Evolutionary conservation across 108 stramenopile species (phyloP), one percentile per base, ranked within the genome.

Genomic region (Nitzschia inconspicua): DNA sequence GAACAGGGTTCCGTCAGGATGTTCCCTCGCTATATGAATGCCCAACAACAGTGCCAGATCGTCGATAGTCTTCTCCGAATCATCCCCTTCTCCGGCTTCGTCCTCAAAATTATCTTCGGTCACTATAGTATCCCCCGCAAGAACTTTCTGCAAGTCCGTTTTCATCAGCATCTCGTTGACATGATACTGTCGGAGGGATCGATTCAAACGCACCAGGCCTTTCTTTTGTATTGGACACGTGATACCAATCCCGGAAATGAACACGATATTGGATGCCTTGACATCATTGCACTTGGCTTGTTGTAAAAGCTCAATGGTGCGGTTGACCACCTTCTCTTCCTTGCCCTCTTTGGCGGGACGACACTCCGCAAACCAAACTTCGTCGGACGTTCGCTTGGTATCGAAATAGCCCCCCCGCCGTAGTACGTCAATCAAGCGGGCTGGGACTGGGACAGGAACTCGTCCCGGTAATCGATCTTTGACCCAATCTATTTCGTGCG

Each of bases 21-120:
- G 88, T 66, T 79, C 84, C 59, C 78, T 71, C 11, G 88, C 84
- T 52, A 89, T 76, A 39, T 77, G 73, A 50, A 84, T 54, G 19
- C 80, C 88, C 63, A 89, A 65, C 28, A 84, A 47, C 30, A 55
- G 57, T 44, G 76, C 53, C 9, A 64, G 27, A 26, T 30, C 55
- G 19, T 46, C 49, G 3, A 30, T 52, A 18, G 37, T 50, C 19
- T 19, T 40, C 59, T 47, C 18, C 10, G 31, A 13, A 19, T 47
- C 46, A 14, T 61, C 65, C 8, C 34, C 60, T 3, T 48, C 39
- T 7, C 16, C 20, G 13, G 26, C n/a, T 31, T 29, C 28, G 14
- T 49, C 35, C 11, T 59, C 60, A 4, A 37, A 66, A 19, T 51
- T 24, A 31, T 44, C 57, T 26, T 10, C 48, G 13, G 23, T 27